Evolutionary conservation across 2,329 filamentous ascomycete genomes (phyloP), one percentile per base, ranked within the genome.

Genomic region (Cordyceps javanica): DNA sequence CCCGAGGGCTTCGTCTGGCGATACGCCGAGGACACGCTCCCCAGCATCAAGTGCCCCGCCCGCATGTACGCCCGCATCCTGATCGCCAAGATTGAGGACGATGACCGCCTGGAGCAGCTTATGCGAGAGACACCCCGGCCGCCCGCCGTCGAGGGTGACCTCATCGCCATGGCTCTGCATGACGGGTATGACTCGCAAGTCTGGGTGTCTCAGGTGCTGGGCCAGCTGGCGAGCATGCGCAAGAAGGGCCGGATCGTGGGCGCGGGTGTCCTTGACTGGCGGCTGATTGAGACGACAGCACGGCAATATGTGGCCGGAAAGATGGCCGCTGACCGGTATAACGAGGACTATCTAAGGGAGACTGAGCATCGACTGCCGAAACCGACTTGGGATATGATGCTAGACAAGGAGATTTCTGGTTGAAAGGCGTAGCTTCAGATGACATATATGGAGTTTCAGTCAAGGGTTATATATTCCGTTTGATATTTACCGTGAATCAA

Each of bases 321-420:
- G 50, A 55, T 58, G 50, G 57, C 57, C 3, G 23, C 11, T n/a
- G 32, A 58, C 19, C 48, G 57, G 30, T 58, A 58, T 41, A 38
- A 54, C 21, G 51, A 54, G 30, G 7, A 16, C 19, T 54, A 54
- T 38, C 42, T 53, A 19, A 26, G 36, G 19, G 57, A 55, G 34
- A 49, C 34, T 28, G n/a, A 16, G 42, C 25, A 32, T 28, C 51
- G 41, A 19, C 16, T 58, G 44, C 57, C 57, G 16, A 58, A 48
- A 19, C 57, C 57, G 50, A 50, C 50, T 14, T 58, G 50, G 50
- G 57, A 58, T 38, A 58, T 58, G 57, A 16, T 58, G 36, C 36
- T 36, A 6, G 25, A 28, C n/a, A 49, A 21, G 36, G 57, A 58
- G 36, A 41, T 34, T 23, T 42, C 38, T 13, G 45, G 45, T 8